phyloP scores from a whole-genome alignment of 768 basidiomycete genomes.

The Rhodosporidiobolus sp. region DNA sequence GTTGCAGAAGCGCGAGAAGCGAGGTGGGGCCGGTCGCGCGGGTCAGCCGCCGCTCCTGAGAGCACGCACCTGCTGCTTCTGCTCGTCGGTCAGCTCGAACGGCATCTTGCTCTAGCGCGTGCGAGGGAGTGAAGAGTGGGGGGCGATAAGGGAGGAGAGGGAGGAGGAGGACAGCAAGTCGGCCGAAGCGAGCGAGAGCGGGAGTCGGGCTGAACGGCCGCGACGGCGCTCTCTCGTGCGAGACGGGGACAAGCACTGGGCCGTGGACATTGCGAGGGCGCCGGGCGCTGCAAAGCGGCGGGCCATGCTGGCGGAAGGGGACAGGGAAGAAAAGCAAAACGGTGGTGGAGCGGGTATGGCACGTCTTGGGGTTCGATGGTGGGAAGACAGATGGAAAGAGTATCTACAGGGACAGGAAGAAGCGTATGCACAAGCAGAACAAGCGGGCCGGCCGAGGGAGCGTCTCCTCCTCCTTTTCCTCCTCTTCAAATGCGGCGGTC shows the following conservation, averaged over 20 bases:
- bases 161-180: not conserved
- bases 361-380: too few species aligned
- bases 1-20: too few species aligned
- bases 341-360: not conserved
- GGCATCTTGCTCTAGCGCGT: not conserved
- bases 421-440: not conserved
- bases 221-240: too few species aligned
- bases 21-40: too few species aligned
- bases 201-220: too few species aligned
- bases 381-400: too few species aligned
- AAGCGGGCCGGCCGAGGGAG: too few species aligned
- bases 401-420: too few species aligned
- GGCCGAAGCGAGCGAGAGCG: not conserved
- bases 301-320: not conserved
- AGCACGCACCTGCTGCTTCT: constrained; percentile 15
- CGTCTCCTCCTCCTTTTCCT: not conserved
- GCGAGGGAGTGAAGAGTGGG: not conserved
- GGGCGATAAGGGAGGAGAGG: not conserved
- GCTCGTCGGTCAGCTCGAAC: constrained; percentile 1
- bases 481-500: not conserved
- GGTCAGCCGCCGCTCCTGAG: too few species aligned
- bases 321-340: not conserved
- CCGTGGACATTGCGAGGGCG: not conserved
- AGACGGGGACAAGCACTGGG: not conserved
- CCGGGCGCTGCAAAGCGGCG: not conserved